These are phyloP conservation scores for Spathaspora sp. DNA, from an alignment of 805 yeast species.

Conservation along the genomic window DNA sequence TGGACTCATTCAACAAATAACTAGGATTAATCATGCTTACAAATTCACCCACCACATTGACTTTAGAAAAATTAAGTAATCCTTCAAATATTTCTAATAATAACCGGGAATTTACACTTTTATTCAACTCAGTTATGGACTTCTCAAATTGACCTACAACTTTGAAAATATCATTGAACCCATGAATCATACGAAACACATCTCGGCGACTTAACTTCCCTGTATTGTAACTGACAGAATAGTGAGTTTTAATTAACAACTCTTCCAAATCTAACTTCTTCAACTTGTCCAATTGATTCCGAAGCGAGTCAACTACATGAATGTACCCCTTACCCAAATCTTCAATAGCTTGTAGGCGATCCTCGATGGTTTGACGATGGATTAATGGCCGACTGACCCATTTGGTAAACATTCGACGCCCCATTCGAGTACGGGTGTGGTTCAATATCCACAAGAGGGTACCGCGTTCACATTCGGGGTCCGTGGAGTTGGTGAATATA, in stretches of 20 bases:
- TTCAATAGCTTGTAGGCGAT: slow-evolving; percentile 57
- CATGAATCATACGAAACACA: slow-evolving; percentile 25
- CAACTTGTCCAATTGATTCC: slow-evolving; percentile 18
- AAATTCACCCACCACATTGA: slow-evolving; percentile 29
- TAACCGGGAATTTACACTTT: slow-evolving; percentile 27
- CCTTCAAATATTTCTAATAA: slow-evolving; percentile 35
- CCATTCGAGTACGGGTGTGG: slow-evolving; percentile 76
- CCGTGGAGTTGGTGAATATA: slow-evolving; percentile 64
- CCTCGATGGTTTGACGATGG: slow-evolving; percentile 48
- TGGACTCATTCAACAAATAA: slow-evolving; percentile 46
- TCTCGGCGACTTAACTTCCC: slow-evolving; percentile 27
- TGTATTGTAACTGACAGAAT: slow-evolving; percentile 24
- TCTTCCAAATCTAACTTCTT: slow-evolving; percentile 33
- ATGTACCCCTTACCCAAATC: slow-evolving; percentile 24
- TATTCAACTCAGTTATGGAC: slow-evolving; percentile 25
- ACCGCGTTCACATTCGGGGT: slow-evolving; percentile 50
- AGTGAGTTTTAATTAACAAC: slow-evolving; percentile 34
- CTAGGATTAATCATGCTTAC: slow-evolving; percentile 50
- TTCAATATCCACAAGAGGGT: slow-evolving; percentile 77
- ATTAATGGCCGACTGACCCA: slow-evolving; percentile 80
- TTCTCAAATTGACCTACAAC: slow-evolving; percentile 29
- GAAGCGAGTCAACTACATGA: slow-evolving; percentile 32
- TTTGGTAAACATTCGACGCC: slow-evolving; percentile 56
- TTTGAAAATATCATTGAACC: slow-evolving; percentile 23
- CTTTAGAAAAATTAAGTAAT: slow-evolving; percentile 30